Conservation (phyloP, 192 early-diverging fungal species). For the Coemansia sp. region DNA sequence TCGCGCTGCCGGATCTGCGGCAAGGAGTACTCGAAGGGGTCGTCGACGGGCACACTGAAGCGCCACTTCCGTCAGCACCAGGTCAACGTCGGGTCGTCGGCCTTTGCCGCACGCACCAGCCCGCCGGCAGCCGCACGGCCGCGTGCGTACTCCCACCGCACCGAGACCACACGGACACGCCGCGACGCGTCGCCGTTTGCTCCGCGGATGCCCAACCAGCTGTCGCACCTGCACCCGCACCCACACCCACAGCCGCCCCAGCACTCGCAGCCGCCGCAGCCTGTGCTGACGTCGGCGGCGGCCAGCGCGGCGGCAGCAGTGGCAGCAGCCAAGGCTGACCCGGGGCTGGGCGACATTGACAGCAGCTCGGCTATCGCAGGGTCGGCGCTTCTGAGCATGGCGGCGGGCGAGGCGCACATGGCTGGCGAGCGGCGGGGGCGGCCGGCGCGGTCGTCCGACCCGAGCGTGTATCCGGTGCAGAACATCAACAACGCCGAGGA, state of each 20-base stretch:
- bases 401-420: constrained; percentile 30
- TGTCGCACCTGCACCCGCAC: background rate
- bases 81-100: constrained; percentile 19
- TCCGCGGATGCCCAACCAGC: too few relatives aligned
- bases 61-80: constrained; percentile 48
- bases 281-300: background rate
- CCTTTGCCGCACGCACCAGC: constrained; percentile 18
- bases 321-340: too few relatives aligned
- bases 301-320: constrained; percentile 1
- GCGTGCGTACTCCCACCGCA: constrained; percentile 43
- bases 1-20: constrained; percentile 46
- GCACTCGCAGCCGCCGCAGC: background rate
- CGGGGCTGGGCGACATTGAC: constrained; percentile 32
- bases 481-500: constrained; percentile 9
- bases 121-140: constrained; percentile 29
- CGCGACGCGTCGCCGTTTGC: constrained; percentile 39
- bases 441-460: constrained; percentile 33
- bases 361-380: constrained; percentile 43
- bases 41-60: constrained; percentile 49
- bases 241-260: constrained; percentile 2
- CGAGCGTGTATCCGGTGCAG: constrained; percentile 34
- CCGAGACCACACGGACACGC: constrained; percentile 20
- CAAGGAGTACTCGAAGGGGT: constrained; percentile 50
- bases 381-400: constrained; percentile 49
- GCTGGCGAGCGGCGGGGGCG: constrained; percentile 15